Evolutionary conservation across 805 yeast species (phyloP), one percentile per base, ranked within the genome.

Genomic region (Candida oleophila): DNA sequence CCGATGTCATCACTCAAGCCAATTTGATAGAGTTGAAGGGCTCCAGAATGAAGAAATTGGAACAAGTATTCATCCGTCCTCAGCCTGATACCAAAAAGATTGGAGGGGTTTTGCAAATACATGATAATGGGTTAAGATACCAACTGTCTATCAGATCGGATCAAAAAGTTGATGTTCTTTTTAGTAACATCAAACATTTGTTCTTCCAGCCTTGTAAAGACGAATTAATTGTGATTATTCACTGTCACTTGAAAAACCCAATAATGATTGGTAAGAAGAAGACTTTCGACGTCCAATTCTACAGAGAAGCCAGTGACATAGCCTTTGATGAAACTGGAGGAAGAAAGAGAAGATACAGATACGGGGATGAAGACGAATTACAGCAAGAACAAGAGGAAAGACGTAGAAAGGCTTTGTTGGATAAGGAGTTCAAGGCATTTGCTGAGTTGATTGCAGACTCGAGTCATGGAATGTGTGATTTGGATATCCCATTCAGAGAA

Each of bases 321-420:
- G 83, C 96, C 2, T 90, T 90, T 58, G 99, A 94, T 68, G 99
- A 94, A 69, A 94, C 99, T 16, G 96, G 97, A 53, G 91, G 89
- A 50, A 85, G 96, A 51, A 85, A 89, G 71, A 83, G 97, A 66
- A 80, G 79, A 54, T 85, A 85, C 66, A 71, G 94, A 60, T 94
- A 94, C 63, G 99, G 99, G 41, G 99, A 94, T 65, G 99, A 94
- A 66, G 99, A 94, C 66, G 99, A 94, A 70, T 75, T 94, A 53
- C 98, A 94, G 68, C 97, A 92, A 68, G 99, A 94, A 71, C 97
- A 92, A 69, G 98, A 94, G 66, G 99, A 94, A 71, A 84, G 97
- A 72, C 80, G 92, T 67, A 81, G 97, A 69, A 87, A 96, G 59
- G 87, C 88, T 20, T 80, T 89, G 34, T 79, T 94, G 59, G 97